Conservation (phyloP, 140 eudicot genomes). For the Cichorium intybus region DNA sequence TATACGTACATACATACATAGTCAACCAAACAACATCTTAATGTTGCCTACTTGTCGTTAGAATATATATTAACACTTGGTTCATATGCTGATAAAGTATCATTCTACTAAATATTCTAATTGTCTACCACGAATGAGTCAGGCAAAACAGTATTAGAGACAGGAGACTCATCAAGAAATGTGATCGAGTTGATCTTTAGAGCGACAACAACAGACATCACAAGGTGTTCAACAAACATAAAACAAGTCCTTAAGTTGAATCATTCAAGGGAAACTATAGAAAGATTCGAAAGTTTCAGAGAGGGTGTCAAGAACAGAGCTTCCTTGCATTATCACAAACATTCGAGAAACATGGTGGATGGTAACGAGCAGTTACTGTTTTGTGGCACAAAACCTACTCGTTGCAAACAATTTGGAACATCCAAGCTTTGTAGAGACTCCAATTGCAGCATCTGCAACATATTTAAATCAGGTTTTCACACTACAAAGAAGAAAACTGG, state of each 20-base stretch:
- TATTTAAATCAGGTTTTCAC: slow-evolving; percentile 30
- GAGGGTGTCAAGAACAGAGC: slow-evolving; percentile 41
- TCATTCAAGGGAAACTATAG: slow-evolving; percentile 39
- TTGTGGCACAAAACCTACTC: slow-evolving; percentile 34
- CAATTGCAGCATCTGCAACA: slow-evolving; percentile 37
- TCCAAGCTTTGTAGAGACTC: slow-evolving; percentile 33
- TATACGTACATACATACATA: too few species aligned
- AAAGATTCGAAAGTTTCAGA: slow-evolving; percentile 48
- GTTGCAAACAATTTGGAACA: slow-evolving; percentile 23
- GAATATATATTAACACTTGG: too few species aligned
- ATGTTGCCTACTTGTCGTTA: too few species aligned
- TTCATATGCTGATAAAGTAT: too few species aligned
- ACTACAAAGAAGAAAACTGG: slow-evolving; percentile 31
- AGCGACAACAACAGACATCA: slow-evolving; percentile 23
- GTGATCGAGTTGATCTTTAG: slow-evolving; percentile 44
- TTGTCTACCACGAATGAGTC: neutral
- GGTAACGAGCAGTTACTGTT: slow-evolving; percentile 55
- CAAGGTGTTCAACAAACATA: slow-evolving; percentile 27
- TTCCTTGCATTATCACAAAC: slow-evolving; percentile 18
- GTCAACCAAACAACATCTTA: too few species aligned
- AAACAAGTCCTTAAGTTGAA: slow-evolving; percentile 37
- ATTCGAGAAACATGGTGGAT: slow-evolving; percentile 56
- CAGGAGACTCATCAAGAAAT: slow-evolving; percentile 51
- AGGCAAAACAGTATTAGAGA: slow-evolving; percentile 33
- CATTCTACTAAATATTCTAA: too few species aligned